These are phyloP conservation scores for Diutina pseudorugosa DNA, from an alignment of 1,139 yeast species.

Conservation along the genomic window DNA sequence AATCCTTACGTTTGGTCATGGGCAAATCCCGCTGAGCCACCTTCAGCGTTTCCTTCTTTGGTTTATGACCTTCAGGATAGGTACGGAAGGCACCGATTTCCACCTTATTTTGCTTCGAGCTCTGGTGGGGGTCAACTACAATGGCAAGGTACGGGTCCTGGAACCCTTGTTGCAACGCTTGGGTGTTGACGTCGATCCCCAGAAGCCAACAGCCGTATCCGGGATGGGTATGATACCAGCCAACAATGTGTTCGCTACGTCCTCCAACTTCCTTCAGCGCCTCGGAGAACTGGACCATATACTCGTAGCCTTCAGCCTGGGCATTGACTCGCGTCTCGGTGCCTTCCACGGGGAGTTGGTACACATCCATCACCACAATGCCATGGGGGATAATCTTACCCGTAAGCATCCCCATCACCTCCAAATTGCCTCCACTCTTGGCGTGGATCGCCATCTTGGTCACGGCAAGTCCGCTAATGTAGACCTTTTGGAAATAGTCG, in stretches of 20 bases:
- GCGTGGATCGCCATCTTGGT: constrained; percentile 79
- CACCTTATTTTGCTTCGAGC: constrained; percentile 50
- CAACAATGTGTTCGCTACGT: constrained; percentile 56
- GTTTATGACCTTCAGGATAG: constrained; percentile 31
- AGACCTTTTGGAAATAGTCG: constrained; percentile 52
- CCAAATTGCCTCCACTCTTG: constrained; percentile 76
- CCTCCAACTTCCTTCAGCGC: constrained; percentile 38
- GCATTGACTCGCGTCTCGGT: constrained; percentile 96
- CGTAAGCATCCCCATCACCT: constrained; percentile 89
- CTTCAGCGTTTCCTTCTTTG: constrained; percentile 4
- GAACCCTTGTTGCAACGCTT: constrained; percentile 68
- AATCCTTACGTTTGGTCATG: constrained; percentile 40
- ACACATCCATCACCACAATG: constrained; percentile 71
- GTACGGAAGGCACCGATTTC: constrained; percentile 93
- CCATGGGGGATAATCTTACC: constrained; percentile 53
- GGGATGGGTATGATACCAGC: constrained; percentile 96
- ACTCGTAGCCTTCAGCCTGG: constrained; percentile 86
- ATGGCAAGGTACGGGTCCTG: constrained; percentile 89
- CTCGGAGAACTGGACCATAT: constrained; percentile 76
- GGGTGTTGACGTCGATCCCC: constrained; percentile 85
- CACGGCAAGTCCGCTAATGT: constrained; percentile 65
- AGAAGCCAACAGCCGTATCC: constrained; percentile 94
- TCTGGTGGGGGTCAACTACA: constrained; percentile 75
- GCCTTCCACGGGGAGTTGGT: constrained; percentile 87
- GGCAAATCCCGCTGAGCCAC: constrained; percentile 15